A percentile compares a stretch with the other conserved stretches of the same genome.
Evolutionary conservation across 352 stramenopile genomes (phyloP).

Genomic region (Thalassiosira delicatula): DNA sequence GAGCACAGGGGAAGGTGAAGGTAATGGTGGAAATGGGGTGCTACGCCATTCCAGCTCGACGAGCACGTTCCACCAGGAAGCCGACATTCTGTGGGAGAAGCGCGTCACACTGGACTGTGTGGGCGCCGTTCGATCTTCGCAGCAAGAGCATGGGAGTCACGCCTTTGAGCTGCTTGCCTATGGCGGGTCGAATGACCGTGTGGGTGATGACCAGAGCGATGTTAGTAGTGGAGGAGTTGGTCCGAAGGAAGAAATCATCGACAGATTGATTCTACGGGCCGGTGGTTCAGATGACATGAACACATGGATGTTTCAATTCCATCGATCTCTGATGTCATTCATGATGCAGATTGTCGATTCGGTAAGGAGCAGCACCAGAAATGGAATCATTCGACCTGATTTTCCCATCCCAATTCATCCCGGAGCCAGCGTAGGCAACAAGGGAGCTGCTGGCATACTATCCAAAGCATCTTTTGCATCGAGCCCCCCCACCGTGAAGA

Average conservation of each 20-base stretch:
- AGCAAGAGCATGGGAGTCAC: conserved; percentile 69
- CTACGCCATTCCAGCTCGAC: conserved; percentile 45
- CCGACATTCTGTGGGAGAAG: conserved; percentile 76
- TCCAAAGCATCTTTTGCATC: conserved; percentile 30
- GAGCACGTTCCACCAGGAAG: conserved; percentile 50
- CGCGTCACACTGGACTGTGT: conserved; percentile 71
- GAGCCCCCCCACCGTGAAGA: conserved; percentile 31
- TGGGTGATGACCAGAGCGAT: conserved; percentile 16
- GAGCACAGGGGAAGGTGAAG: too few species aligned
- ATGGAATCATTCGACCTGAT: too few species aligned
- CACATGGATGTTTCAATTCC: conserved; percentile 82
- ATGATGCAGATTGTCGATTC: conserved; percentile 67
- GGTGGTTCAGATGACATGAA: conserved; percentile 69
- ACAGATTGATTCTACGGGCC: conserved; percentile 72
- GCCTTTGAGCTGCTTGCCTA: conserved; percentile 73
- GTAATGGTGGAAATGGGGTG: neutral
- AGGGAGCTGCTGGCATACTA: too few species aligned
- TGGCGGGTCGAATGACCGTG: conserved; percentile 27
- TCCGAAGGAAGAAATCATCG: conserved; percentile 55
- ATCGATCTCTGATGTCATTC: conserved; percentile 70
- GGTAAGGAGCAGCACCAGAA: conserved; percentile 28
- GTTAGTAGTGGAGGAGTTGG: conserved; percentile 23
- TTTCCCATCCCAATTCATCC: too few species aligned
- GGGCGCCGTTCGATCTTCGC: conserved; percentile 69
- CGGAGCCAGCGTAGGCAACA: too few species aligned